Evolutionary conservation across 352 stramenopile species (phyloP), one percentile per base, ranked within the genome.

Genomic region (Phytophthora melonis): DNA sequence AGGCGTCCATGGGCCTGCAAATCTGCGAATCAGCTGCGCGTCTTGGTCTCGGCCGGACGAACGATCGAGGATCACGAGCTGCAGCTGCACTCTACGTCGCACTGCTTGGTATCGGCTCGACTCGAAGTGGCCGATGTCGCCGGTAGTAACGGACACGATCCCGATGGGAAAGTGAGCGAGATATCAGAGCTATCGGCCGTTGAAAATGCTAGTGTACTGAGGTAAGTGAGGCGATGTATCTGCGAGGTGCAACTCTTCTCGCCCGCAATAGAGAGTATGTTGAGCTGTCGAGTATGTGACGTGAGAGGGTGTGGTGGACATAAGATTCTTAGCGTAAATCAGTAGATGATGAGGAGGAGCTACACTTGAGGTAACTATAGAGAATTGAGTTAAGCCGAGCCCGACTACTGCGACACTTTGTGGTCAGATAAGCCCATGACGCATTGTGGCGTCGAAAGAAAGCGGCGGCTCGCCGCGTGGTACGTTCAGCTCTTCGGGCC

Each of bases 371-470:
- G 34, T 41, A 10, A 41, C 34, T 41, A 41, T 41, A 9, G 34
- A 16, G 34, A 11, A 41, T 9, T 41, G 34, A 14, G 13, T 14
- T 41, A 41, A 41, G 34, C 10, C 8, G 34, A 41, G 34, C 3
- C 34, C 9, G 34, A 41, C 34, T 14, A 41, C 21, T 75, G 69
- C 63, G 63, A 75, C 69, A 75, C 61, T 71, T 75, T 78, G 71
- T 74, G 66, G 71, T 75, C 68, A 75, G 66, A 73, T 63, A 73
- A 64, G 63, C 53, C 58, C 54, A 70, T 27, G 58, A 8, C 41
- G 52, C 41, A 59, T 59, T 68, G 72, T 74, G 66, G 53, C 21
- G 70, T 74, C 66, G 65, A 56, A 47, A 58, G 27, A 59, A 54
- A 59, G 14, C 16, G 3, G 23, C 14, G 50, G 61, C 41, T 41